These are phyloP conservation scores for Drosera spatulata DNA, from an alignment of 179 eudicot genomes.

Conservation along the genomic window DNA sequence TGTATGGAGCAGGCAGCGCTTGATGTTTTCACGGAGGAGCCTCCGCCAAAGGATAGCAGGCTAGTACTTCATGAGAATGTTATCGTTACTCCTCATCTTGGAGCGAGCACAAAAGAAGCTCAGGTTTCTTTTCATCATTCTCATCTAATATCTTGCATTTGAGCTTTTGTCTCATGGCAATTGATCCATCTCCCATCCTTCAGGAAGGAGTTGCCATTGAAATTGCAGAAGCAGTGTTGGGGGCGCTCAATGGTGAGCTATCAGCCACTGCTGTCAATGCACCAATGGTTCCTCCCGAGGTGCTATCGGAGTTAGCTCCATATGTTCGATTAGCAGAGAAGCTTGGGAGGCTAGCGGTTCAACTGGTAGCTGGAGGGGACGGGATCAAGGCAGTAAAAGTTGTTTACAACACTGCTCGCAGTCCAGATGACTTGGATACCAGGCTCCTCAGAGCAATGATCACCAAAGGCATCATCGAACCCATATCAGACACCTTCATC, in stretches of 20 bases:
- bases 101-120: slow-evolving; percentile 91
- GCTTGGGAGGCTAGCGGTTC: slow-evolving; percentile 26
- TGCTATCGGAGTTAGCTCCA: slow-evolving; percentile 60
- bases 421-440: slow-evolving; percentile 63
- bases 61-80: slow-evolving; percentile 62
- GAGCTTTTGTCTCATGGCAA: background rate
- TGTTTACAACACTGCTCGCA: slow-evolving; percentile 42
- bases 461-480: slow-evolving; percentile 74
- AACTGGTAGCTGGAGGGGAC: slow-evolving; percentile 38
- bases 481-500: slow-evolving; percentile 50
- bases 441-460: slow-evolving; percentile 74
- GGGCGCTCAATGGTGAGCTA: slow-evolving; percentile 68
- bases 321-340: slow-evolving; percentile 63
- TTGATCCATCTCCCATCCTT: background rate
- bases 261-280: slow-evolving; percentile 81
- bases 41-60: slow-evolving; percentile 68
- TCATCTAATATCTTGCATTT: no score
- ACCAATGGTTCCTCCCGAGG: slow-evolving; percentile 77
- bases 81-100: slow-evolving; percentile 78
- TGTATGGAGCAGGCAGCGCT: slow-evolving; percentile 59
- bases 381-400: slow-evolving; percentile 59
- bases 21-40: slow-evolving; percentile 68
- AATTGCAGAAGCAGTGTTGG: slow-evolving; percentile 74
- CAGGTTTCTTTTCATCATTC: slow-evolving; percentile 26
- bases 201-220: slow-evolving; percentile 91